A percentile compares a stretch with the other conserved stretches of the same genome.
Evolutionary conservation across 345 rosid genomes (phyloP).

Genomic region (Lepidium aucheri): DNA sequence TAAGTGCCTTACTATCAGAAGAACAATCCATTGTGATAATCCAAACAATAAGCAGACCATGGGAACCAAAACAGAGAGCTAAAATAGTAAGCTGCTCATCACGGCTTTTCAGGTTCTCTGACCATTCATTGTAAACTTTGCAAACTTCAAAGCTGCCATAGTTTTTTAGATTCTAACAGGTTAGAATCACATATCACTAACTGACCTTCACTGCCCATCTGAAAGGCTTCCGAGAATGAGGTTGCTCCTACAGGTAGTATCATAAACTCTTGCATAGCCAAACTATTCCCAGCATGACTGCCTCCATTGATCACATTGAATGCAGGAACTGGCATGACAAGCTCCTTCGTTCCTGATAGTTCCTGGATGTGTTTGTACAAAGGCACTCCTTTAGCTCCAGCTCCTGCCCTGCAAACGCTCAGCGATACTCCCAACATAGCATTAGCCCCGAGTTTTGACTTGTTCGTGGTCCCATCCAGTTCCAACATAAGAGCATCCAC

Average conservation of each 20-base stretch:
- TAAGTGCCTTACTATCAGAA: background rate
- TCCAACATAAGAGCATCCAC: constrained; percentile 88
- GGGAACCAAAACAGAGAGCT: background rate
- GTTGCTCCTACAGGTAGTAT: constrained; percentile 85
- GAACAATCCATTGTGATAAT: background rate
- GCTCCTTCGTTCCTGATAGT: constrained; percentile 78
- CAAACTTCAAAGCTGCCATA: background rate
- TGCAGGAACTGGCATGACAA: constrained; percentile 97
- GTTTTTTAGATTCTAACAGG: background rate
- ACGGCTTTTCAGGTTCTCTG: background rate
- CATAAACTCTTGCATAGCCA: constrained; percentile 99
- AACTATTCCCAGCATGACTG: constrained; percentile 92
- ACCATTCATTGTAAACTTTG: background rate
- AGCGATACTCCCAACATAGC: constrained; percentile 93
- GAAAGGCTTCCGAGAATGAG: constrained; percentile 80
- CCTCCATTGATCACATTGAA: constrained; percentile 97
- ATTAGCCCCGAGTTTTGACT: constrained; percentile 86
- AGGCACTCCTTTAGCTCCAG: constrained; percentile 87
- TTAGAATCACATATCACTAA: background rate
- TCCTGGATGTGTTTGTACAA: constrained; percentile 93
- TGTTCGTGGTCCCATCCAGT: constrained; percentile 83
- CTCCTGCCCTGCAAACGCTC: constrained; percentile 93
- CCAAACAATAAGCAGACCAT: background rate
- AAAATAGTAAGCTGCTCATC: background rate
- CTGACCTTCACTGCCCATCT: constrained; percentile 97